These are phyloP conservation scores for Metroxylon sagu DNA, from an alignment of 176 grass and related monocot genomes.

Conservation along the genomic window DNA sequence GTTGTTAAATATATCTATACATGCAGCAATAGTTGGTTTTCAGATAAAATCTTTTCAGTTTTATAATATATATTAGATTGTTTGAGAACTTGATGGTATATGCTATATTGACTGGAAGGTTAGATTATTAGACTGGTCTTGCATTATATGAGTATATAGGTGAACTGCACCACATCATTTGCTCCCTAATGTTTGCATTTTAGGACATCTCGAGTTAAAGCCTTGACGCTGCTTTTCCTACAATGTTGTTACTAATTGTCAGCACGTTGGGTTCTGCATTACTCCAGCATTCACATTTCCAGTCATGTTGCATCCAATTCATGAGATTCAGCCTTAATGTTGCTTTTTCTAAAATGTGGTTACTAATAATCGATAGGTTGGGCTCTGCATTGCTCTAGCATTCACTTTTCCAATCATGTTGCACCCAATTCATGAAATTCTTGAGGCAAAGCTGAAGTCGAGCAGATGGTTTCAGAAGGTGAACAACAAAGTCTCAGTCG, in stretches of 20 bases:
- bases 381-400: constrained; percentile 69
- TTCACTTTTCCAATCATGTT: constrained; percentile 93
- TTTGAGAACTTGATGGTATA: no score
- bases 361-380: constrained; percentile 40
- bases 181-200: not conserved
- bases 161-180: no score
- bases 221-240: no score
- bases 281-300: constrained; percentile 81
- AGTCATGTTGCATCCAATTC: constrained; percentile 91
- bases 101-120: no score
- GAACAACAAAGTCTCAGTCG: not conserved
- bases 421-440: constrained; percentile 84
- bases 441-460: constrained; percentile 50
- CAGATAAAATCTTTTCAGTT: no score
- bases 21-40: no score
- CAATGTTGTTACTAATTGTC: not conserved
- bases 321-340: constrained; percentile 36
- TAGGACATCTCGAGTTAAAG: not conserved
- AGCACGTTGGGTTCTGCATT: constrained; percentile 74
- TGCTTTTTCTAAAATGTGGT: no score
- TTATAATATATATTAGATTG: no score
- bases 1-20: no score
- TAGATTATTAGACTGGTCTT: no score
- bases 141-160: no score
- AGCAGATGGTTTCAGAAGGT: constrained; percentile 49